Conservation (phyloP, 2,329 filamentous ascomycete species). For the Xylariaceae sp. region DNA sequence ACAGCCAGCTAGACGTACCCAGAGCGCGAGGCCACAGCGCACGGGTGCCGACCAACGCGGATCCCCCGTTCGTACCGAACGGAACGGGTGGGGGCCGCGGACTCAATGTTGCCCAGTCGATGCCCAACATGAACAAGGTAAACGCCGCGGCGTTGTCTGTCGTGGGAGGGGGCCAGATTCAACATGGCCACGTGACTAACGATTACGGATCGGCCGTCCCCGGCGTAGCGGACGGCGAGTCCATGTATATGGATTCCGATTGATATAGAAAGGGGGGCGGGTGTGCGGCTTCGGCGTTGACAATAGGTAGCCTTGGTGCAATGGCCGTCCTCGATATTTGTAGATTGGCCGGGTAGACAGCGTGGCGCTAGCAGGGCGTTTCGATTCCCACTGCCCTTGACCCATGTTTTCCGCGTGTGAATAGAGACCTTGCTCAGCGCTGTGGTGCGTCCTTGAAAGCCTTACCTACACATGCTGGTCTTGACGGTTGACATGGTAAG, state of each 20-base stretch:
- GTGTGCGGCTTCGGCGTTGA: too few relatives aligned
- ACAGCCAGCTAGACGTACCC: slow-evolving; percentile 35
- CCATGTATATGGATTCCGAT: slow-evolving; percentile 49
- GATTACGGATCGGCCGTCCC: slow-evolving; percentile 40
- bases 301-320: too few relatives aligned
- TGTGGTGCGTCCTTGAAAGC: too few relatives aligned
- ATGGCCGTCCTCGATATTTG: too few relatives aligned
- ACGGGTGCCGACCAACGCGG: slow-evolving; percentile 19
- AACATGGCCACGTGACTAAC: slow-evolving; percentile 24
- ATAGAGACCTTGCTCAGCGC: too few relatives aligned
- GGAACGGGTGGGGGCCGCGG: slow-evolving; percentile 30
- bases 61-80: slow-evolving; percentile 36
- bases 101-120: slow-evolving; percentile 35
- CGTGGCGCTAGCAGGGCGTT: too few relatives aligned
- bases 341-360: too few relatives aligned
- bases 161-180: slow-evolving; percentile 23
- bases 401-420: too few relatives aligned
- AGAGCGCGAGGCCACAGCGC: slow-evolving; percentile 32
- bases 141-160: slow-evolving; percentile 31
- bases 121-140: slow-evolving; percentile 43
- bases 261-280: too few relatives aligned
- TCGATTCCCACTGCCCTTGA: too few relatives aligned
- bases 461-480: too few relatives aligned
- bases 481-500: too few relatives aligned
- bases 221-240: slow-evolving; percentile 36